Evolutionary conservation across 768 basidiomycete species (phyloP).

Genomic region (Trichaptum fuscoviolaceum): DNA sequence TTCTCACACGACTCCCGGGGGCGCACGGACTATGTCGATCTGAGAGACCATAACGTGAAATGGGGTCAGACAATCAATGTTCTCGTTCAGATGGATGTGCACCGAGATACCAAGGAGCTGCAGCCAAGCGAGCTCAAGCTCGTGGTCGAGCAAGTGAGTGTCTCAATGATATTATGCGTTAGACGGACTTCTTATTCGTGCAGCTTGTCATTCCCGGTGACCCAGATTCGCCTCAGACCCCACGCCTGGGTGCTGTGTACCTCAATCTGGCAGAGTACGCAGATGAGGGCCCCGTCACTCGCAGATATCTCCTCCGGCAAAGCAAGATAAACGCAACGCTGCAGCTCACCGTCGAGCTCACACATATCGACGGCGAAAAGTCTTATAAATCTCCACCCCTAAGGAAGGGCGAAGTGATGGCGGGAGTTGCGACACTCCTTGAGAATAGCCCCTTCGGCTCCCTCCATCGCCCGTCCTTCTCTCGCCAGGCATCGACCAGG

Average conservation of each 20-base stretch:
- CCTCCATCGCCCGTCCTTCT: neutral
- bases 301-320: constrained; percentile 62
- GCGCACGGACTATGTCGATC: constrained; percentile 50
- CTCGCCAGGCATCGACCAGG: neutral
- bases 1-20: constrained; percentile 44
- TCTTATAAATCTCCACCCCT: constrained; percentile 61
- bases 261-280: constrained; percentile 77
- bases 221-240: constrained; percentile 48
- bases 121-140: constrained; percentile 61
- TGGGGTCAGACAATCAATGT: constrained; percentile 59
- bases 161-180: neutral
- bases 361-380: constrained; percentile 48
- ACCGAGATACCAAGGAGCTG: constrained; percentile 44
- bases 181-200: neutral
- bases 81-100: constrained; percentile 55
- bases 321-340: constrained; percentile 79
- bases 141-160: constrained; percentile 48
- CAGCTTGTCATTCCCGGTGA: constrained; percentile 56
- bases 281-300: constrained; percentile 47
- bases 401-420: constrained; percentile 67
- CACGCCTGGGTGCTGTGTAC: constrained; percentile 57
- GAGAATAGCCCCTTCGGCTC: constrained; percentile 19
- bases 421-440: constrained; percentile 58
- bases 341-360: constrained; percentile 60
- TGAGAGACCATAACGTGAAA: constrained; percentile 58